Percentiles rank a stretch among this genome's conserved stretches.
Evolutionary conservation across 306 rosid species (phyloP).

Genomic region (Mimosa bimucronata): DNA sequence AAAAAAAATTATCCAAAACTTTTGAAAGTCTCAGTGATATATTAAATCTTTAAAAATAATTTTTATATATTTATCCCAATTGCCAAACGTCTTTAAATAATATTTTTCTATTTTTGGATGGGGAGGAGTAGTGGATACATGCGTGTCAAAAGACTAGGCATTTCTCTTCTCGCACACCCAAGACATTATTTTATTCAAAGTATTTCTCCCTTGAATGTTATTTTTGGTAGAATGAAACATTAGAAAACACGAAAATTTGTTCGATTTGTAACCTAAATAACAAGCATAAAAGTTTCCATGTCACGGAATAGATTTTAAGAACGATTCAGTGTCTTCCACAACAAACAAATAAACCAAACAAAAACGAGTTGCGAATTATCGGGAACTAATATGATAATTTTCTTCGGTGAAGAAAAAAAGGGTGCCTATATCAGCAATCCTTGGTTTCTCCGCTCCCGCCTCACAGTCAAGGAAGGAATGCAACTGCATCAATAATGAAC

Average conservation of each 20-base stretch:
- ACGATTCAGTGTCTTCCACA: neutral
- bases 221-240: neutral
- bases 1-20: neutral
- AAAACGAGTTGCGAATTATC: neutral
- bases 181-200: neutral
- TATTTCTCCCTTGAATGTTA: neutral
- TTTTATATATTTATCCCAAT: neutral
- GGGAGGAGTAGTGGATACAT: neutral
- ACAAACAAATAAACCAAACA: neutral
- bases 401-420: too few species aligned
- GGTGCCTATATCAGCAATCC: neutral
- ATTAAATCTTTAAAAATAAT: neutral
- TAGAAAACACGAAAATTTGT: neutral
- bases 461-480: neutral
- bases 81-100: neutral
- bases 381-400: neutral
- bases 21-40: neutral
- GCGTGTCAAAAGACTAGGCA: neutral
- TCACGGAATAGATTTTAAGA: neutral
- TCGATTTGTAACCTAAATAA: neutral
- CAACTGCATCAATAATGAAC: neutral
- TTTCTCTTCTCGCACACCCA: neutral
- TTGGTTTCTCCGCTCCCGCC: conserved; percentile 7
- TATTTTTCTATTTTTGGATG: neutral
- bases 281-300: neutral